Percentiles rank a stretch among this genome's conserved stretches.
Conservation (phyloP, 1,284 basidiomycete species). For the Marasmius sp. region DNA sequence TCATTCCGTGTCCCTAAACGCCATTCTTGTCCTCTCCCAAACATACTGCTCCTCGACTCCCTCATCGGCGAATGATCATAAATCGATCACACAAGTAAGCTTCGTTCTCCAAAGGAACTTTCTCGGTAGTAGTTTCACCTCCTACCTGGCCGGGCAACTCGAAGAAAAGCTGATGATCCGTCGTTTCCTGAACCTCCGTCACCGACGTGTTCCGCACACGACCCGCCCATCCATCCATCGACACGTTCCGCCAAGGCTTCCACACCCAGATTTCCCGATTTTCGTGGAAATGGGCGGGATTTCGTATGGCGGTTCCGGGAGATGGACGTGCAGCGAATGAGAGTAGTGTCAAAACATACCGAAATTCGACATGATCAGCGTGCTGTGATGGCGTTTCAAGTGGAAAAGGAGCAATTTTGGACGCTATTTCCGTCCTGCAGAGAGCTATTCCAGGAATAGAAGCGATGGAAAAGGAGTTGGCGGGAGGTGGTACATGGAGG, state of each 20-base stretch:
- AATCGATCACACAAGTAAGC: neutral
- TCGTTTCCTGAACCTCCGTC: no score
- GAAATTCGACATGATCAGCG: neutral
- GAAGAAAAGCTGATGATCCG: neutral
- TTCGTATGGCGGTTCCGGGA: neutral
- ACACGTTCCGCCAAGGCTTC: neutral
- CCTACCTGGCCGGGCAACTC: neutral
- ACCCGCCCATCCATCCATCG: neutral
- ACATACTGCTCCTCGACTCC: no score
- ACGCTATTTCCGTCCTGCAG: neutral
- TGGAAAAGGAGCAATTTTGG: neutral
- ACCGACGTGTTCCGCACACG: no score
- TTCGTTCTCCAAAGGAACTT: neutral
- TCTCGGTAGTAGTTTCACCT: no score
- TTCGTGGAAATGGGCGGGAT: neutral
- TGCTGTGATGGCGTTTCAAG: neutral
- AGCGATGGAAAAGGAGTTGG: neutral
- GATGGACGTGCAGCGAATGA: neutral
- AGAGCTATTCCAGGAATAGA: neutral
- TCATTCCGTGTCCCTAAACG: no score
- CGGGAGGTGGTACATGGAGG: neutral
- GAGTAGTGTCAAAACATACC: neutral
- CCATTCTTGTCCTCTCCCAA: no score
- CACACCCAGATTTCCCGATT: neutral
- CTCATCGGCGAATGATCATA: neutral